Evolutionary conservation across 2,329 filamentous ascomycete species (phyloP).

Genomic region (Aspergillus spinulosporus): DNA sequence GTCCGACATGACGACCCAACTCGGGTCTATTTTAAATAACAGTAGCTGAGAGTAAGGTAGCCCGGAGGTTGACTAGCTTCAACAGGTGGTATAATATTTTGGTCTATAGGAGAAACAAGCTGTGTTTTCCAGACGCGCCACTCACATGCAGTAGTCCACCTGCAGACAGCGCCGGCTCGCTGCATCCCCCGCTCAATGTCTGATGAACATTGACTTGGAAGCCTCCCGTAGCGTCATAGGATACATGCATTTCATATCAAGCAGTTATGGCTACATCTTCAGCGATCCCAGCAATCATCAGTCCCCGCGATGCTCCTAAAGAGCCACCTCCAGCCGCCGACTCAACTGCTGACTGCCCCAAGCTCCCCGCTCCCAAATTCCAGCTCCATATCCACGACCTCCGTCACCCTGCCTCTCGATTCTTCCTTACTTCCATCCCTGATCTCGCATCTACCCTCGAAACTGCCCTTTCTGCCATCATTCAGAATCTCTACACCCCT

Average conservation of each 20-base stretch:
- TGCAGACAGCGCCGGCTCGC: background rate
- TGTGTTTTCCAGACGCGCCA: no score
- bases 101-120: no score
- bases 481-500: constrained; percentile 67
- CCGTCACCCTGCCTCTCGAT: constrained; percentile 43
- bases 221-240: background rate
- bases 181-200: background rate
- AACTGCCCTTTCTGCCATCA: constrained; percentile 65
- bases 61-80: no score
- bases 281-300: constrained; percentile 19
- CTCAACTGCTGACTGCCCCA: constrained; percentile 12
- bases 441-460: constrained; percentile 60
- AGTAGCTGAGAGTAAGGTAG: no score
- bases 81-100: no score
- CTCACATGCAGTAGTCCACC: background rate
- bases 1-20: background rate
- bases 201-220: background rate
- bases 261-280: constrained; percentile 22
- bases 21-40: no score
- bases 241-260: background rate
- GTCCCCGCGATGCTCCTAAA: constrained; percentile 4
- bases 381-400: constrained; percentile 47
- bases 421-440: constrained; percentile 67
- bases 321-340: background rate
- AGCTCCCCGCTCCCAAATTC: constrained; percentile 34